Base-by-base conservation (phyloP, 129 eudicot genomes). In the Ambrosia artemisiifolia region DNA sequence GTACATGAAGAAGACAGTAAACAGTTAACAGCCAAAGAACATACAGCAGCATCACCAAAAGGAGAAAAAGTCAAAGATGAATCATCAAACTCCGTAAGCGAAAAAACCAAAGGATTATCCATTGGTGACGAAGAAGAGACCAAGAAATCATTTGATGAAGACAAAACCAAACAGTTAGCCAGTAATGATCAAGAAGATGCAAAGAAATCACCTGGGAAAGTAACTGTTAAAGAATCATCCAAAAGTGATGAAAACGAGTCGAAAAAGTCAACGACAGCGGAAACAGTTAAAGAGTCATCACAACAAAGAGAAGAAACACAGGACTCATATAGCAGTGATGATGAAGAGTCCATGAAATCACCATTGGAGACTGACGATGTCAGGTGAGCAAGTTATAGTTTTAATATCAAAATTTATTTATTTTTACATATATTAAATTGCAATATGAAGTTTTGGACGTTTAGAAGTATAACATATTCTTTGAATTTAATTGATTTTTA, bases 21-120 rank as follows among this genome's bases (percentile, higher is more conserved):
- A 53, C 51, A 44, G 30, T 20, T 14, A 55, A 69, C 48, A 72
- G 63, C 62, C 53, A 78, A 54, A 57, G 64, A 67, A 63, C 68
- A 70, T 61, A 33, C 5, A 44, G 32, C 18, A n/a, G 63, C 55
- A 17, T 24, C 63, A 57, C 40, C 64, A 57, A 12, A 57, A 57
- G 65, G 65, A 60, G 65, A 60, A 60, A 60, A 60, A 60, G 61
- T 5, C 33, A 20, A 66, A 76, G 74, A 71, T 35, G 48, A 70
- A 30, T 13, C 74, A 18, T 43, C 56, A 17, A 19, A 48, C 19
- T 10, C 5, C 42, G 53, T 40, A 30, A 42, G 32, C 32, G 70
- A 49, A 56, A 69, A 64, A 43, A 44, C 12, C 20, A 60, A 46
- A 17, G 34, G 65, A 19, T 56, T 60, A 50, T 38, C 67, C 59